These are phyloP conservation scores for Violaceomyces palustris DNA, from an alignment of 1,284 basidiomycete genomes.

Conservation along the genomic window DNA sequence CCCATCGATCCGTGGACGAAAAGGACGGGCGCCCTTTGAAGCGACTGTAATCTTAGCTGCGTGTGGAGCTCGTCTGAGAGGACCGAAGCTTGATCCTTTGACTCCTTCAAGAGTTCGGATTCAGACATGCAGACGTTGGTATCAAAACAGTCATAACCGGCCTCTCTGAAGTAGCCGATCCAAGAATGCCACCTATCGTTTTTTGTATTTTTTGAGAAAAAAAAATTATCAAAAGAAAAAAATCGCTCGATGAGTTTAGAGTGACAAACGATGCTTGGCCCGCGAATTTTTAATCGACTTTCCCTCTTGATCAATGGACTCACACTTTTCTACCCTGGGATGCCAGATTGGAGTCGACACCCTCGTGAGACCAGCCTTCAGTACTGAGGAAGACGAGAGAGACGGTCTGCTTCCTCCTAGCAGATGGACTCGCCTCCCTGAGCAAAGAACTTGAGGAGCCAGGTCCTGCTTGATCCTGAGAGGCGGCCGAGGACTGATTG, in stretches of 20 bases:
- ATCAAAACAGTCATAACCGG: conserved; percentile 26
- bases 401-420: conserved; percentile 15
- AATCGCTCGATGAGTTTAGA: not conserved
- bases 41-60: conserved; percentile 17
- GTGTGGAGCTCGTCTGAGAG: conserved; percentile 20
- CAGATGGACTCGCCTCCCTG: conserved; percentile 18
- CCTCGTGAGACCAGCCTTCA: conserved; percentile 9
- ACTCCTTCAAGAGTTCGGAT: not conserved
- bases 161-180: conserved; percentile 30
- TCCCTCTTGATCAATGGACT: not conserved
- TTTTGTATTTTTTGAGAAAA: not conserved
- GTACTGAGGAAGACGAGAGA: conserved; percentile 21
- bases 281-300: not conserved
- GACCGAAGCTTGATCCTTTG: not conserved
- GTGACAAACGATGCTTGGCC: too few species aligned
- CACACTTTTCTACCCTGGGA: not conserved
- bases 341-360: conserved; percentile 9
- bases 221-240: not conserved
- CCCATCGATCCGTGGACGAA: conserved; percentile 29
- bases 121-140: conserved; percentile 23
- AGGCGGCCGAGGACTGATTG: too few species aligned
- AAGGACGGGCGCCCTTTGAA: conserved; percentile 26
- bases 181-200: conserved; percentile 20
- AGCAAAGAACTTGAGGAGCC: too few species aligned
- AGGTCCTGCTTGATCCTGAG: too few species aligned